These are phyloP conservation scores for Acacia pycnantha DNA, from an alignment of 331 rosid genomes.

Conservation along the genomic window DNA sequence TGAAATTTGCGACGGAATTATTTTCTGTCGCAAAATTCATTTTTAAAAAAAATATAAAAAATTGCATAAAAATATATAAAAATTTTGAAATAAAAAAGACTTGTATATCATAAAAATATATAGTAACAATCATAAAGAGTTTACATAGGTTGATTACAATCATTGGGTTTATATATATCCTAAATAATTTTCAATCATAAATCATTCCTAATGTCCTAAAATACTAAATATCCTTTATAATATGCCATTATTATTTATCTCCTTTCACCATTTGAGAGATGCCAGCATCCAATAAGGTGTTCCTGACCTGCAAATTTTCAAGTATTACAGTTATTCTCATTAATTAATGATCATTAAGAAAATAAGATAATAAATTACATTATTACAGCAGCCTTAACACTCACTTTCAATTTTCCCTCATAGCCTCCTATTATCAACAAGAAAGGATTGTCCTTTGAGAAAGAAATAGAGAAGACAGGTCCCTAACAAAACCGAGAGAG, in stretches of 20 bases:
- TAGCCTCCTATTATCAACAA: slow-evolving; percentile 90
- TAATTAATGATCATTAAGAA: neutral
- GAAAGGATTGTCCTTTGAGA: slow-evolving; percentile 80
- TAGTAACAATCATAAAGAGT: no score
- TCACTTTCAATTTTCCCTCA: slow-evolving; percentile 68
- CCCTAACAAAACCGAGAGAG: slow-evolving; percentile 53
- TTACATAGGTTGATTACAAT: no score
- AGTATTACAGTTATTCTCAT: slow-evolving; percentile 8
- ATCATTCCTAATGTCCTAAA: neutral
- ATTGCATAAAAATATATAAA: no score
- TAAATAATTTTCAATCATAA: neutral
- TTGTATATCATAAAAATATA: no score
- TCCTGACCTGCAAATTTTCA: slow-evolving; percentile 58
- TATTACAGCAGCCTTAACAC: slow-evolving; percentile 20
- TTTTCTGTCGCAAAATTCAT: no score
- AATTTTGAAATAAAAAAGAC: no score
- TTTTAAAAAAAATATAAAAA: no score
- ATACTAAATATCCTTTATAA: neutral
- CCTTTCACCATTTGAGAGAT: neutral
- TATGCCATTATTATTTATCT: neutral
- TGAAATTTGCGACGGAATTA: no score
- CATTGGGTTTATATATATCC: no score
- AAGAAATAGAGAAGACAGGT: slow-evolving; percentile 71
- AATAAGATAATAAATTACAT: neutral
- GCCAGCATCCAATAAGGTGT: slow-evolving; percentile 44